Evolutionary conservation across 2,329 filamentous ascomycete genomes (phyloP).

Genomic region (Cryphonectria nitschkei): DNA sequence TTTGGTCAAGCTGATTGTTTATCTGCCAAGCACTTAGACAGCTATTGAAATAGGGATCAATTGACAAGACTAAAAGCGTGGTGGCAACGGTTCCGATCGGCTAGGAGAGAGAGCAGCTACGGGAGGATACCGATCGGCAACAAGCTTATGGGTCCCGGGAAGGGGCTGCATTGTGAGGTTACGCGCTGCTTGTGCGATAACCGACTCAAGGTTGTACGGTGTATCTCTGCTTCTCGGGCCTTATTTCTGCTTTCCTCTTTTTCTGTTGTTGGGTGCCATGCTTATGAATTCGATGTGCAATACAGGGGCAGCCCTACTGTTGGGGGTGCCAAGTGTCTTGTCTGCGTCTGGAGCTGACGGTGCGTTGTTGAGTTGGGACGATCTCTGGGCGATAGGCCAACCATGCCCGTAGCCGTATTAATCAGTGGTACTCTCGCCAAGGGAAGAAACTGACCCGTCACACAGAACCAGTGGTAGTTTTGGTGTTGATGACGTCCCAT

Average conservation of each 20-base stretch:
- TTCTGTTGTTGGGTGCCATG: background rate
- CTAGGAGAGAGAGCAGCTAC: background rate
- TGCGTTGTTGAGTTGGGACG: background rate
- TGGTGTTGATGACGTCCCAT: background rate
- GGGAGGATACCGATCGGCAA: background rate
- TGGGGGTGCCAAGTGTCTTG: background rate
- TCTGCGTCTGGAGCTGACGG: background rate
- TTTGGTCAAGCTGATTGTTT: background rate
- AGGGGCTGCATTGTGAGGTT: background rate
- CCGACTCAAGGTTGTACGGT: background rate
- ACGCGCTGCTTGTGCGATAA: background rate
- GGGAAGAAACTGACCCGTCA: too few species aligned
- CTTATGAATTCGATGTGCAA: background rate
- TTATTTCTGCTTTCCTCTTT: background rate
- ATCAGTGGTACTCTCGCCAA: background rate
- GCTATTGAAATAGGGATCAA: background rate
- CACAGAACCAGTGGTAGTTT: background rate
- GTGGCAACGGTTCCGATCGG: background rate
- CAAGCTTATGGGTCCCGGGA: background rate
- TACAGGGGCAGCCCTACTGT: background rate
- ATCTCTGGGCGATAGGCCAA: background rate
- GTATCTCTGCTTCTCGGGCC: background rate
- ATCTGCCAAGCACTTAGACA: background rate
- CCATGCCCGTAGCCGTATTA: background rate
- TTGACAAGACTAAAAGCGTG: background rate